Percentiles rank a stretch among this genome's conserved stretches.
phyloP scores from a whole-genome alignment of 2,329 filamentous ascomycete genomes.

The Fusarium incarnatum region DNA sequence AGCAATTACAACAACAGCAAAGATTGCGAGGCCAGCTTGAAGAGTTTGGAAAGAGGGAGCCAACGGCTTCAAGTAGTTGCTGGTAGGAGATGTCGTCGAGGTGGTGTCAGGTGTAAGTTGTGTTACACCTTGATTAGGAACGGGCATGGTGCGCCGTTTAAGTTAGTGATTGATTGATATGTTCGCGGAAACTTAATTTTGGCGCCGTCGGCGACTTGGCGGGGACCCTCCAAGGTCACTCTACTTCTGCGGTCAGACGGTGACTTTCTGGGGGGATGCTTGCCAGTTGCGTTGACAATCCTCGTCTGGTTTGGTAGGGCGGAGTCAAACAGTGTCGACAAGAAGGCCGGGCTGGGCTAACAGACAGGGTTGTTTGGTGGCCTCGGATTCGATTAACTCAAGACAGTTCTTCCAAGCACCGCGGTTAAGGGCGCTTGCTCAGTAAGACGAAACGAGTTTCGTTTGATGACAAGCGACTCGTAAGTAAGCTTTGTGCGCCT shows the following conservation, averaged over 20 bases:
- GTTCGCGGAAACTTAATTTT: constrained; percentile 47
- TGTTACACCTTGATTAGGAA: constrained; percentile 49
- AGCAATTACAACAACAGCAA: constrained; percentile 53
- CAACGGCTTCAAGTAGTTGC: constrained; percentile 50
- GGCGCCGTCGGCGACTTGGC: constrained; percentile 48
- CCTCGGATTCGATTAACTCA: constrained; percentile 30
- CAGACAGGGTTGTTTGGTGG: constrained; percentile 45
- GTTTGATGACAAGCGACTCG: constrained; percentile 22
- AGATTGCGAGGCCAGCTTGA: constrained; percentile 48
- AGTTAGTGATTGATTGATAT: constrained; percentile 44
- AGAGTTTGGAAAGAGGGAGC: constrained; percentile 48
- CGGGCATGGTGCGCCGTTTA: constrained; percentile 46
- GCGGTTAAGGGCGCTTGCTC: constrained; percentile 30
- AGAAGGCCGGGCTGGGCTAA: constrained; percentile 43
- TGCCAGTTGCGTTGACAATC: constrained; percentile 45
- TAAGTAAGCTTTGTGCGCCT: constrained; percentile 32
- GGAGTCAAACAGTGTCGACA: constrained; percentile 40
- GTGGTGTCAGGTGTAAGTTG: constrained; percentile 49
- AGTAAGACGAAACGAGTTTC: constrained; percentile 1
- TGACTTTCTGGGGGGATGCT: constrained; percentile 47
- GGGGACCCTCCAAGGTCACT: constrained; percentile 48
- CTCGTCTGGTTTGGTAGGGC: constrained; percentile 48
- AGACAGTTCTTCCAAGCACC: constrained; percentile 12
- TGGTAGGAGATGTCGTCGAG: constrained; percentile 37
- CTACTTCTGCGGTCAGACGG: constrained; percentile 53